Base-by-base conservation (phyloP, 2,329 filamentous ascomycete genomes). In the Elsinoe necatrix region DNA sequence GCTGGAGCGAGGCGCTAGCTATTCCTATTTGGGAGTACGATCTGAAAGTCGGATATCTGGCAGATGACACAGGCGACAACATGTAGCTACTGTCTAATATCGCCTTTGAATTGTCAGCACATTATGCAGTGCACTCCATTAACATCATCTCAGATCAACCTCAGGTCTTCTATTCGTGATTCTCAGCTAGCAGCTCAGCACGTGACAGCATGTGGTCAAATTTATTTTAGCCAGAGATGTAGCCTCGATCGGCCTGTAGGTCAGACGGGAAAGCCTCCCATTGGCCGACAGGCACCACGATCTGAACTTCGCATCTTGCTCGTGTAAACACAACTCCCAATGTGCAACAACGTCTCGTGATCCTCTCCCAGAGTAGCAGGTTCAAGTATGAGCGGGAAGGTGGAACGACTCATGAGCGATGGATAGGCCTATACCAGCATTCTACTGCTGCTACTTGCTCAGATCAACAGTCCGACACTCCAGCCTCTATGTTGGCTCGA, bases 371-470 rank as follows among this genome's bases (percentile, higher is more conserved):
- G 27, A 9, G 4, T 8, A 50, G 23, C 45, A 50, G 21, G 14
- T 9, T 8, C 25, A 50, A 8, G 34, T 9, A 31, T 23, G 25
- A 51, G 29, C 12, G n/a, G n/a, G 14, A 18, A n/a, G 23, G 41
- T 2, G 2, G 21, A 23, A 3, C 9, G 4, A 4, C 9, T 9
- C 27, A 9, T 29, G 4, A 29, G 27, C 27, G 4, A 59, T 68
- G 67, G 63, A 83, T 78, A 73, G 72, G 61, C 75, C 78, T 0
- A 89, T 97, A 20, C 92, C 92, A 8, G 85, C 91, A 1, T 85
- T 96, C 62, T 97, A 97, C 68, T 89, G 88, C 63, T 95, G 93
- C 68, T 97, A 98, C 69, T 80, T 97, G 14, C 80, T 97, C 34
- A 86, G 91, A 18, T 96, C 92, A 0, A 90, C 85, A 0, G 79